These are phyloP conservation scores for Thuja plicata DNA, from an alignment of 83 land plant species.

Conservation along the genomic window DNA sequence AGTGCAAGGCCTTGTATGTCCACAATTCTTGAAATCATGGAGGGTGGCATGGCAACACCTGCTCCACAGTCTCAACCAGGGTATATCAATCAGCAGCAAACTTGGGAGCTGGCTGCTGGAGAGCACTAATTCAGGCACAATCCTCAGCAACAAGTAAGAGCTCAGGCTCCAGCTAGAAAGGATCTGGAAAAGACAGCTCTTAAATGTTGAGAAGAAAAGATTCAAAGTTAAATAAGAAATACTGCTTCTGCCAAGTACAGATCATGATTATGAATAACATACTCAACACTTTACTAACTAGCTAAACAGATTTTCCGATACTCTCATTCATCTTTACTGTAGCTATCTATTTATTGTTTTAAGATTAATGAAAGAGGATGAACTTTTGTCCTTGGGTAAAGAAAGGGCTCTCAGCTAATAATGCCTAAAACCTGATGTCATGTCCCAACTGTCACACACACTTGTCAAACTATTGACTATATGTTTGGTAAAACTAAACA, in stretches of 20 bases:
- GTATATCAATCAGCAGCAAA: not conserved
- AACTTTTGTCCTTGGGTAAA: not conserved
- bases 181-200: not conserved
- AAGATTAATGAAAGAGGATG: not conserved
- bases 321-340: not conserved
- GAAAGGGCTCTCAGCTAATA: not conserved
- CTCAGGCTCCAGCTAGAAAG: not conserved
- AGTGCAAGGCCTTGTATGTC: conserved; percentile 7
- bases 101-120: not conserved
- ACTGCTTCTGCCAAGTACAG: not conserved
- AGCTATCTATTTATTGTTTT: not conserved
- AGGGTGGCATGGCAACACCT: not conserved
- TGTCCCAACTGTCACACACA: not conserved
- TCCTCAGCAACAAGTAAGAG: not conserved
- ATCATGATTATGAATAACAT: too few species aligned
- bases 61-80: not conserved
- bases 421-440: not conserved
- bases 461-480: not conserved
- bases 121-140: not conserved
- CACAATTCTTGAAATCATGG: not conserved
- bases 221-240: too few species aligned
- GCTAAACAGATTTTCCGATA: not conserved
- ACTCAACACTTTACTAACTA: too few species aligned
- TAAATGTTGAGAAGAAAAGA: too few species aligned
- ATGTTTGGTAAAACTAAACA: not conserved